A percentile compares a stretch with the other conserved stretches of the same genome.
phyloP scores from a whole-genome alignment of 768 basidiomycete species.

The Coprinellus micaceus region DNA sequence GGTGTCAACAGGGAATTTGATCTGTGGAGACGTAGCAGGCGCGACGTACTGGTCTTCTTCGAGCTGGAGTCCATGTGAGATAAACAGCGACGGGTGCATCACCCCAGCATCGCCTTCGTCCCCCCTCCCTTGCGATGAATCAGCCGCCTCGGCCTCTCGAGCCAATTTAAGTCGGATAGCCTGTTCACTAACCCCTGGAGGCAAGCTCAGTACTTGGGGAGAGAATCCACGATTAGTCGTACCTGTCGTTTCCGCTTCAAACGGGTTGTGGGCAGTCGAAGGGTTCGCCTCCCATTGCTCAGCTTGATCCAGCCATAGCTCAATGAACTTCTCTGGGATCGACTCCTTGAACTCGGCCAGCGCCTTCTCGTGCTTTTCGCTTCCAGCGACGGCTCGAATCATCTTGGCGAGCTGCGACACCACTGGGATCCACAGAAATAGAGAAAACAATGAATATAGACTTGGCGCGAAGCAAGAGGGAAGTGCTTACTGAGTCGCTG shows the following conservation, averaged over 20 bases:
- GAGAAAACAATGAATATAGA: too few species aligned
- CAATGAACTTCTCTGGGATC: slow-evolving; percentile 6
- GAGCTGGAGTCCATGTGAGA: background rate
- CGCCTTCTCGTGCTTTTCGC: background rate
- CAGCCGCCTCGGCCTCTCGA: background rate
- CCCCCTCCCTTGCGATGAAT: background rate
- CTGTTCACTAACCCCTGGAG: background rate
- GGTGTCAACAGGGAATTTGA: too few species aligned
- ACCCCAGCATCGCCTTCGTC: background rate
- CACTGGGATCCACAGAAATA: background rate
- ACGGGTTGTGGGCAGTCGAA: slow-evolving; percentile 20
- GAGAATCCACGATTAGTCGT: background rate
- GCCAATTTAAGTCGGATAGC: background rate
- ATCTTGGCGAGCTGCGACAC: too few species aligned
- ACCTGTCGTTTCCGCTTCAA: background rate
- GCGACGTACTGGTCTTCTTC: background rate
- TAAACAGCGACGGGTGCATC: background rate
- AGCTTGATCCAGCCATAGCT: slow-evolving; percentile 13
- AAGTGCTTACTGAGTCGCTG: slow-evolving; percentile 14
- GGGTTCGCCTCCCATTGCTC: slow-evolving; percentile 22
- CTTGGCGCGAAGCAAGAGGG: too few species aligned
- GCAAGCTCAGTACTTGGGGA: background rate
- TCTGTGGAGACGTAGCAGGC: too few species aligned
- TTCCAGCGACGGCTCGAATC: background rate
- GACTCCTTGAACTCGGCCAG: slow-evolving; percentile 5